Percentiles rank a stretch among this genome's conserved stretches.
These are phyloP conservation scores for Samsoniella hepiali DNA, from an alignment of 2,329 filamentous ascomycete genomes.

Conservation along the genomic window DNA sequence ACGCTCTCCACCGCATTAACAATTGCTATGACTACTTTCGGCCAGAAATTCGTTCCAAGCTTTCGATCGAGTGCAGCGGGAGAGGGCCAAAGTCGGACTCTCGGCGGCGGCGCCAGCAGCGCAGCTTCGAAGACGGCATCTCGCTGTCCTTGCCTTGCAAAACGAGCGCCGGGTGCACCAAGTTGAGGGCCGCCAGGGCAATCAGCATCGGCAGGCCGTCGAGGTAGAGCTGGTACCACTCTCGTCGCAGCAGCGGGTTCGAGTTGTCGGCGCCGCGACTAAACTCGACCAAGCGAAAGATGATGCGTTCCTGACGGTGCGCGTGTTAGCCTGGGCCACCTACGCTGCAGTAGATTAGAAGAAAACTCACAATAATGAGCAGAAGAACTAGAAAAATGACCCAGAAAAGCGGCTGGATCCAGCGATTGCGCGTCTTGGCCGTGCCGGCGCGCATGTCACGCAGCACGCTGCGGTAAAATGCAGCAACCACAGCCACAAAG, in stretches of 20 bases:
- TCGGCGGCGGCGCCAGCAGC: slow-evolving; percentile 8
- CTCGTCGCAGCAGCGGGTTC: slow-evolving; percentile 28
- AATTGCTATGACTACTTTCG: background rate
- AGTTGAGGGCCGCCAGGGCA: slow-evolving; percentile 39
- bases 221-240: slow-evolving; percentile 44
- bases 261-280: slow-evolving; percentile 33
- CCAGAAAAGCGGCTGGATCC: slow-evolving; percentile 13
- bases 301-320: slow-evolving; percentile 38
- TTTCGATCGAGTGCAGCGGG: background rate
- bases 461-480: slow-evolving; percentile 14
- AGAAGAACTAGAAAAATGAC: slow-evolving; percentile 31
- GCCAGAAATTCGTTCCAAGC: background rate
- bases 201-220: slow-evolving; percentile 40
- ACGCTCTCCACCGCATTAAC: background rate
- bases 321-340: background rate
- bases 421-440: slow-evolving; percentile 7
- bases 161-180: slow-evolving; percentile 33
- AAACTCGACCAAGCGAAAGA: slow-evolving; percentile 52
- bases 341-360: no score
- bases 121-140: slow-evolving; percentile 13
- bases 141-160: slow-evolving; percentile 18
- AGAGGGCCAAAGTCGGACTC: slow-evolving; percentile 4
- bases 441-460: slow-evolving; percentile 12
- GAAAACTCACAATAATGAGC: slow-evolving; percentile 30
- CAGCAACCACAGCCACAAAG: slow-evolving; percentile 37